phyloP scores from a whole-genome alignment of 805 yeast genomes.

The Blastobotrys peoriensis region DNA sequence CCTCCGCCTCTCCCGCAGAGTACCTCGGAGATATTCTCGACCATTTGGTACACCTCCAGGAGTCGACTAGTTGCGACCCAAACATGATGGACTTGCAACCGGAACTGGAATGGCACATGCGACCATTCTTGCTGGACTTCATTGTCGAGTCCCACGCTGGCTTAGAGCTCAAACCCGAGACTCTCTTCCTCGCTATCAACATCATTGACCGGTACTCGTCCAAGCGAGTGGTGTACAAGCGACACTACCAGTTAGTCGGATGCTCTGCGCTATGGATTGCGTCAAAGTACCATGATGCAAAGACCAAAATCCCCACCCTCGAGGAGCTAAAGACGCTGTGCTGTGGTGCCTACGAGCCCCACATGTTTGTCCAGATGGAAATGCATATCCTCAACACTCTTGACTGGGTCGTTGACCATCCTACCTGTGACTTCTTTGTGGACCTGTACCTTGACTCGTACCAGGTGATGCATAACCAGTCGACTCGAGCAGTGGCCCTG shows the following conservation, averaged over 20 bases:
- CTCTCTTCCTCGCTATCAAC: slow-evolving; percentile 60
- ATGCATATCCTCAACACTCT: slow-evolving; percentile 64
- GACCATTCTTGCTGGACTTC: slow-evolving; percentile 74
- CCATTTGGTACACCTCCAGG: slow-evolving; percentile 32
- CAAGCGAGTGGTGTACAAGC: slow-evolving; percentile 72
- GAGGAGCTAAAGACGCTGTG: slow-evolving; percentile 67
- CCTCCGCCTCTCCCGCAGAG: slow-evolving; percentile 23
- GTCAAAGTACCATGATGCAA: slow-evolving; percentile 72
- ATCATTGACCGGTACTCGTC: slow-evolving; percentile 90
- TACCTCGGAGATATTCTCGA: slow-evolving; percentile 32
- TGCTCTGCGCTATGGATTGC: slow-evolving; percentile 93
- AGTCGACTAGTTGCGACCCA: slow-evolving; percentile 42
- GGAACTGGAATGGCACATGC: slow-evolving; percentile 65
- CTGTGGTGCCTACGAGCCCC: slow-evolving; percentile 55
- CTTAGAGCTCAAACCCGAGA: slow-evolving; percentile 59
- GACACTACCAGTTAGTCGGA: slow-evolving; percentile 85
- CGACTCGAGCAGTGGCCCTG: slow-evolving; percentile 22
- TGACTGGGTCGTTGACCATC: slow-evolving; percentile 66
- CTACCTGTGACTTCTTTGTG: slow-evolving; percentile 45
- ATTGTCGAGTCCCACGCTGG: slow-evolving; percentile 59
- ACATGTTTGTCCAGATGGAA: slow-evolving; percentile 70
- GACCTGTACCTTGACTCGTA: slow-evolving; percentile 20
- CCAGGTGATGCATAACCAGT: slow-evolving; percentile 6
- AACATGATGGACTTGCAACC: slow-evolving; percentile 81
- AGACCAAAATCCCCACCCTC: slow-evolving; percentile 69